Percentiles rank a stretch among this genome's conserved stretches.
These are phyloP conservation scores for Lentinus brumalis DNA, from an alignment of 768 basidiomycete species.

Conservation along the genomic window DNA sequence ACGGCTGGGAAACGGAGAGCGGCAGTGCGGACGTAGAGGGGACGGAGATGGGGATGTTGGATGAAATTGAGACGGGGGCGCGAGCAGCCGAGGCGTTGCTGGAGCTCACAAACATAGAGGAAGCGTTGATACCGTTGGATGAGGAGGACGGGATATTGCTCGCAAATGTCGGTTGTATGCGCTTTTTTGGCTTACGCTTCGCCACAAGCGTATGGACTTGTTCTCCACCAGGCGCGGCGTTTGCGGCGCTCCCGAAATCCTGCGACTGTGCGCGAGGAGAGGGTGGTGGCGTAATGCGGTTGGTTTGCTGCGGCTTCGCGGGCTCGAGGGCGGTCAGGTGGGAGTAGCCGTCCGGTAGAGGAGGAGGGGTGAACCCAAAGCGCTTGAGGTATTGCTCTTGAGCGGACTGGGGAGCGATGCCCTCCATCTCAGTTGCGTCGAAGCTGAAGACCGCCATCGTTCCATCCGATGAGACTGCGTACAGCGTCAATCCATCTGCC, in stretches of 20 bases:
- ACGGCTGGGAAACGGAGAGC: constrained; percentile 15
- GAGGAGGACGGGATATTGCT: constrained; percentile 40
- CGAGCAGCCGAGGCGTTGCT: background rate
- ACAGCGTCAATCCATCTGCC: constrained; percentile 87
- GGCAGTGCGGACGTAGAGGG: constrained; percentile 18
- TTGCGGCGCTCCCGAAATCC: constrained; percentile 29
- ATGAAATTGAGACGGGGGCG: background rate
- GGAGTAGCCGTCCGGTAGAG: constrained; percentile 71
- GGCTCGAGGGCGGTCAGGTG: constrained; percentile 36
- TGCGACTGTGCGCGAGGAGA: constrained; percentile 40
- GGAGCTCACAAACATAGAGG: background rate
- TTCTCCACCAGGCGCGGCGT: constrained; percentile 48
- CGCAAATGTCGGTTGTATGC: constrained; percentile 49
- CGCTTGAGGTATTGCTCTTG: constrained; percentile 82
- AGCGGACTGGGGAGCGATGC: constrained; percentile 70
- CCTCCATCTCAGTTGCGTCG: constrained; percentile 76
- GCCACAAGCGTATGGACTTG: constrained; percentile 74
- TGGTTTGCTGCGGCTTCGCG: constrained; percentile 4
- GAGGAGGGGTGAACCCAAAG: constrained; percentile 72
- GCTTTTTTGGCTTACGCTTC: constrained; percentile 70
- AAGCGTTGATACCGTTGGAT: constrained; percentile 13
- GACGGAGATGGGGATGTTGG: constrained; percentile 11
- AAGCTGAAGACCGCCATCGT: constrained; percentile 90
- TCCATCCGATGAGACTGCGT: constrained; percentile 95
- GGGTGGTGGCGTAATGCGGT: constrained; percentile 48